Evolutionary conservation across 106 monocot genomes (phyloP), one percentile per base, ranked within the genome.

Genomic region (Narthecium ossifragum): DNA sequence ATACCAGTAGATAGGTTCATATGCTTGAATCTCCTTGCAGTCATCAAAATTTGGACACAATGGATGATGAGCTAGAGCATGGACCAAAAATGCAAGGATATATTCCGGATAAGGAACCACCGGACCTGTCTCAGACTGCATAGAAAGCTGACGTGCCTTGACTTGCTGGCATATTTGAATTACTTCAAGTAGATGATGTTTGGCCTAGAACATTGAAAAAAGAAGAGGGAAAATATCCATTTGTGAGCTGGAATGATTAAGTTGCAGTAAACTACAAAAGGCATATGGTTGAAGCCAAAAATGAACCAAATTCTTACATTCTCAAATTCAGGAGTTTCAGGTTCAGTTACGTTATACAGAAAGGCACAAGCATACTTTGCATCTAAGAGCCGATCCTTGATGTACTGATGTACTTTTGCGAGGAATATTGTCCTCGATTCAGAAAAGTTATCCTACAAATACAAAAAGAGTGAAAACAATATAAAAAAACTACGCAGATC

Each of bases 331-430:
- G 76, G 79, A 28, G 80, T 71, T 24, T 65, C 63, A 69, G 56
- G 74, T 24, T 91, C 73, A 45, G 57, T 67, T 21, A 98, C 69
- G 60, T 78, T 79, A 56, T 84, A 70, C 53, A 98, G 65, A 70
- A 98, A 85, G 39, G 87, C 75, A 73, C 90, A 98, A 52, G 84
- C 77, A 82, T 98, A 98, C 70, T 98, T 98, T 10, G 84, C 74
- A 63, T 98, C 98, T 73, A 98, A 59, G 2, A 74, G 59, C 9
- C 84, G 70, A 50, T 98, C 98, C 70, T 91, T 91, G 13, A 98
- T 87, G 63, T 98, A 98, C 61, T 77, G 91, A 65, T 81, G 81
- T 23, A 98, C 73, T 65, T 98, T 98, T 57, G 26, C 67, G 25
- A 78, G 78, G 62, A 91, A 91, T 18, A 88, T 23, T 64, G 70